A percentile compares a stretch with the other conserved stretches of the same genome.
phyloP scores from a whole-genome alignment of 805 yeast species.

The Candida arabinofermentans region DNA sequence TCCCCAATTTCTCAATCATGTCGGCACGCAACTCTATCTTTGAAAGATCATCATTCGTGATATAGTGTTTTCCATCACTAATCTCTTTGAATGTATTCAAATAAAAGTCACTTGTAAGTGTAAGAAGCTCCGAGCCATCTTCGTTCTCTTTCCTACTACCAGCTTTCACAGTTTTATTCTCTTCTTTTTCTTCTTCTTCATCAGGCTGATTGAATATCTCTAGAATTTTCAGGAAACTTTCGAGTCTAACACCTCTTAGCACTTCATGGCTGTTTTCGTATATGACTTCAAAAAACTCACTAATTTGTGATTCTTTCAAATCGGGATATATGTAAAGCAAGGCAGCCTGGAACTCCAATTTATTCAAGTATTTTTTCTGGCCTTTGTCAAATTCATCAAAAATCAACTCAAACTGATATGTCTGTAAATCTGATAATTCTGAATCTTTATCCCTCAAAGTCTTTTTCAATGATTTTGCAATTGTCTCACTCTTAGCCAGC shows the following conservation, averaged over 20 bases:
- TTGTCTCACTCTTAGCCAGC: slow-evolving; percentile 21
- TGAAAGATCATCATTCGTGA: slow-evolving; percentile 37
- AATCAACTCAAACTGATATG: slow-evolving; percentile 40
- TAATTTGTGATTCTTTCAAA: slow-evolving; percentile 31
- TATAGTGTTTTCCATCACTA: slow-evolving; percentile 35
- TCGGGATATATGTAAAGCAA: slow-evolving; percentile 39
- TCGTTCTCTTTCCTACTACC: slow-evolving; percentile 18
- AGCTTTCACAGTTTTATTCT: slow-evolving; percentile 21
- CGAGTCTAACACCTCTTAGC: slow-evolving; percentile 25
- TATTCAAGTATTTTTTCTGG: slow-evolving; percentile 34
- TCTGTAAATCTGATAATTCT: slow-evolving; percentile 7
- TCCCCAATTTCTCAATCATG: slow-evolving; percentile 8
- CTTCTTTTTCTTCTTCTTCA: slow-evolving; percentile 15
- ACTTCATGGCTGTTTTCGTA: slow-evolving; percentile 19
- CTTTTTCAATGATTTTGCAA: slow-evolving; percentile 17
- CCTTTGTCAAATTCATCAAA: slow-evolving; percentile 38
- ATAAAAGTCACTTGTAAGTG: slow-evolving; percentile 36
- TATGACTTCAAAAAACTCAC: slow-evolving; percentile 34
- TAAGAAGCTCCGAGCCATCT: slow-evolving; percentile 32
- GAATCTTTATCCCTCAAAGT: slow-evolving; percentile 3
- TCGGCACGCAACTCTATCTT: slow-evolving; percentile 26
- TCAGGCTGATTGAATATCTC: slow-evolving; percentile 15
- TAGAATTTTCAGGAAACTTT: slow-evolving; percentile 24
- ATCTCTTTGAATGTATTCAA: slow-evolving; percentile 36
- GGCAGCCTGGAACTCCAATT: slow-evolving; percentile 40